These are phyloP conservation scores for Penicillium longicatenatum DNA, from an alignment of 495 filamentous ascomycete genomes.

Conservation along the genomic window DNA sequence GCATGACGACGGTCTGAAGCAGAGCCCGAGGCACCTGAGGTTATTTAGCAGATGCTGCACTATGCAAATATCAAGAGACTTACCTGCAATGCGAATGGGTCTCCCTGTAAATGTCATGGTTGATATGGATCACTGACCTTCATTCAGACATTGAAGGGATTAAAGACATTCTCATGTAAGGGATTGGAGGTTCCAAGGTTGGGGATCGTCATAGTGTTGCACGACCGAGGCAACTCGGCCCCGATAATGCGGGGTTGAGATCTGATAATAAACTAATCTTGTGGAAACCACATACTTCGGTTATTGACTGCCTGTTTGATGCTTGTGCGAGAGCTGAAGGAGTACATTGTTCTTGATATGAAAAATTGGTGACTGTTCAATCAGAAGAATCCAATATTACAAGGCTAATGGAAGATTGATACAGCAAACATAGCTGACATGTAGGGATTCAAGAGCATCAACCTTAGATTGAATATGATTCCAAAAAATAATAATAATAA, in stretches of 20 bases:
- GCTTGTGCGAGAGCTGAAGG: too few relatives aligned
- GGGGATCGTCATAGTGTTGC: neutral
- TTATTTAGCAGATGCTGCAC: neutral
- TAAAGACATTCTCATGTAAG: neutral
- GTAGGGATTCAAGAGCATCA: too few relatives aligned
- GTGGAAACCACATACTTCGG: neutral
- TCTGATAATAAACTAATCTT: neutral
- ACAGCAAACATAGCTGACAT: too few relatives aligned
- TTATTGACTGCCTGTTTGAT: neutral
- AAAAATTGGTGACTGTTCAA: too few relatives aligned
- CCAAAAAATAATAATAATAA: too few relatives aligned
- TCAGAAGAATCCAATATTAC: too few relatives aligned
- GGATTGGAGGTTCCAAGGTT: neutral
- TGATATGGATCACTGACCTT: neutral
- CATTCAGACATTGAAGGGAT: neutral
- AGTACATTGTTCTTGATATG: too few relatives aligned
- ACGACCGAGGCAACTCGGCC: slow-evolving; percentile 6
- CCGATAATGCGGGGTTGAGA: slow-evolving; percentile 2
- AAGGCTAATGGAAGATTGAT: too few relatives aligned
- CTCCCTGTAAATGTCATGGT: slow-evolving; percentile 7
- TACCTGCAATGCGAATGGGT: slow-evolving; percentile 13
- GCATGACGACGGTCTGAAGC: slow-evolving; percentile 59
- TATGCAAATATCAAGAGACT: neutral
- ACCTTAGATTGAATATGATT: too few relatives aligned
- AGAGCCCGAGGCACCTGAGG: slow-evolving; percentile 49